Conservation (phyloP, 371 early-diverging fungal species). For the Mucor racemosus region DNA sequence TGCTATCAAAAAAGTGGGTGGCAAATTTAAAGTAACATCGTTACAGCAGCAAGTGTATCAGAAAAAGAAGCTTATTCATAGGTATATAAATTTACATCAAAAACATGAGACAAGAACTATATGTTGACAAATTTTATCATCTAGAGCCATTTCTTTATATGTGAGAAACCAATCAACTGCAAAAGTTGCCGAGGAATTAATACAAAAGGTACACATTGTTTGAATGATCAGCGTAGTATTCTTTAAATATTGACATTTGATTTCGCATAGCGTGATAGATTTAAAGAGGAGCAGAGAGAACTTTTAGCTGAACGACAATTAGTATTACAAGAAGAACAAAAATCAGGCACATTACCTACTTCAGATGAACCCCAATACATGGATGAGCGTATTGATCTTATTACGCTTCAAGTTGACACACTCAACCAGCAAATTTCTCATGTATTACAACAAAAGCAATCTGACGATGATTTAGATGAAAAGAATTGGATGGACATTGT, state of each 20-base stretch:
- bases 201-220: constrained; percentile 20
- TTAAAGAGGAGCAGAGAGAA: constrained; percentile 68
- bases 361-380: constrained; percentile 62
- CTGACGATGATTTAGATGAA: constrained; percentile 9
- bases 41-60: constrained; percentile 37
- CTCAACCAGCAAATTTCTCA: constrained; percentile 25
- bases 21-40: constrained; percentile 22
- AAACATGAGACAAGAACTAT: background rate
- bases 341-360: constrained; percentile 36
- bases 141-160: constrained; percentile 29
- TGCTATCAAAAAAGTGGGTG: constrained; percentile 14
- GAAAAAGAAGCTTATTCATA: constrained; percentile 34
- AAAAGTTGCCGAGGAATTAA: constrained; percentile 13
- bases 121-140: background rate
- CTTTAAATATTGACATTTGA: background rate
- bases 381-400: constrained; percentile 76
- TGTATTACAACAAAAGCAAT: constrained; percentile 4
- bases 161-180: constrained; percentile 10
- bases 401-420: constrained; percentile 35
- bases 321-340: constrained; percentile 58
- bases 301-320: constrained; percentile 67
- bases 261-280: constrained; percentile 45
- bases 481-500: constrained; percentile 23
- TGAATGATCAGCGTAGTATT: too few relatives aligned
- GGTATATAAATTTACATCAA: constrained; percentile 1